phyloP scores from a whole-genome alignment of 768 basidiomycete genomes.

The Phanerodontia chrysosporium region DNA sequence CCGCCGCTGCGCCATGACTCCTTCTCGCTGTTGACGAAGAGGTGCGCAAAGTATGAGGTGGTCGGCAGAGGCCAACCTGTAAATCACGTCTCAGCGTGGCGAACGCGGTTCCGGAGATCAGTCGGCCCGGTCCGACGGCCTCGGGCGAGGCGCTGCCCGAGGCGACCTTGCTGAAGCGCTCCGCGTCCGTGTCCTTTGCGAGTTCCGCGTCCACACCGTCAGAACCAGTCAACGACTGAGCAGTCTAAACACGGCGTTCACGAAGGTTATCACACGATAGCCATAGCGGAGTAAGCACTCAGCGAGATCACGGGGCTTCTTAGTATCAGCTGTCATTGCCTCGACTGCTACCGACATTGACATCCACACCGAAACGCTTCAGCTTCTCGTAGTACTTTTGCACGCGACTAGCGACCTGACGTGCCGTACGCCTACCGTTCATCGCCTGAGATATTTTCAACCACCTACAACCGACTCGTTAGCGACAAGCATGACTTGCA shows the following conservation, averaged over 20 bases:
- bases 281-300: not conserved
- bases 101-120: not conserved
- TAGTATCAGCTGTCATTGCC: conserved; percentile 7
- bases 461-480: conserved; percentile 51
- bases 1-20: conserved; percentile 29
- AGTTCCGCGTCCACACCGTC: not conserved
- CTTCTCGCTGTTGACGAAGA: not conserved
- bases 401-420: conserved; percentile 86
- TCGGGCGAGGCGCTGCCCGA: not conserved
- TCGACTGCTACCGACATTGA: conserved; percentile 28
- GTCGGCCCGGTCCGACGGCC: not conserved
- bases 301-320: not conserved
- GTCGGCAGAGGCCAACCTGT: not conserved
- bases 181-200: not conserved
- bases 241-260: too few species aligned
- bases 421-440: conserved; percentile 69
- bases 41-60: not conserved
- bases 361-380: conserved; percentile 63
- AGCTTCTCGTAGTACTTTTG: conserved; percentile 88
- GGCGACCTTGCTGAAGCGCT: too few species aligned
- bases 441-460: conserved; percentile 79
- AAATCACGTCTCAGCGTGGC: not conserved
- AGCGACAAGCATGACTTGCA: too few species aligned
- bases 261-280: not conserved
- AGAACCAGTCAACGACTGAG: too few species aligned